Conservation (phyloP, 148 eudicot species). For the Euryodendron excelsum region DNA sequence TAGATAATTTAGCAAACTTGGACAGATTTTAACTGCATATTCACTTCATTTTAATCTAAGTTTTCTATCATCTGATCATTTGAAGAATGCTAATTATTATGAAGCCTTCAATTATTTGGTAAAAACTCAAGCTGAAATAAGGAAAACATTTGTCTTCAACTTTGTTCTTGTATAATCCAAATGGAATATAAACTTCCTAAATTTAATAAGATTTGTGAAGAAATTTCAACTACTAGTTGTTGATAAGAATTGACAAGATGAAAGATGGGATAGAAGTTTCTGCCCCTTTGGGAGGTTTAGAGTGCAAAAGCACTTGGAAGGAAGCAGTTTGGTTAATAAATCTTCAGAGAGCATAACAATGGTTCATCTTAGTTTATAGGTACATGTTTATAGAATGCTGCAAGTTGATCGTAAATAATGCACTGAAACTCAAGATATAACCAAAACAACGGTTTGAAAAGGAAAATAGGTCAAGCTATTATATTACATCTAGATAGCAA, state of each 20-base stretch:
- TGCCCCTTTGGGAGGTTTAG: background rate
- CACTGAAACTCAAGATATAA: background rate
- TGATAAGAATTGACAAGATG: background rate
- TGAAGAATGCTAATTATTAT: no score
- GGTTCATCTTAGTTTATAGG: no score
- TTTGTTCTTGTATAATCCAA: no score
- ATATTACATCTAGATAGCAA: background rate
- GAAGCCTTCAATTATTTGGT: no score
- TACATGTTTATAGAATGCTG: no score
- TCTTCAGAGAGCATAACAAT: no score
- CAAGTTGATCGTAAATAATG: background rate
- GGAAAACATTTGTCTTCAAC: background rate
- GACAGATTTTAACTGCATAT: background rate
- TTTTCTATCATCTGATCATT: background rate
- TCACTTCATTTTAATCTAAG: background rate
- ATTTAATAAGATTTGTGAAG: background rate
- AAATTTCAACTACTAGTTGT: background rate
- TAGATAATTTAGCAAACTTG: no score
- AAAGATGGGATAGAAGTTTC: background rate
- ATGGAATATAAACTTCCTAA: no score
- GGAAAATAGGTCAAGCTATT: background rate
- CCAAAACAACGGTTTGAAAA: background rate
- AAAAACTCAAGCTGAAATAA: no score
- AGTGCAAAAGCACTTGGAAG: background rate
- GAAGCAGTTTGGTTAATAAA: no score